phyloP scores from a whole-genome alignment of 2,329 filamentous ascomycete species.

The Fusarium xylarioides region DNA sequence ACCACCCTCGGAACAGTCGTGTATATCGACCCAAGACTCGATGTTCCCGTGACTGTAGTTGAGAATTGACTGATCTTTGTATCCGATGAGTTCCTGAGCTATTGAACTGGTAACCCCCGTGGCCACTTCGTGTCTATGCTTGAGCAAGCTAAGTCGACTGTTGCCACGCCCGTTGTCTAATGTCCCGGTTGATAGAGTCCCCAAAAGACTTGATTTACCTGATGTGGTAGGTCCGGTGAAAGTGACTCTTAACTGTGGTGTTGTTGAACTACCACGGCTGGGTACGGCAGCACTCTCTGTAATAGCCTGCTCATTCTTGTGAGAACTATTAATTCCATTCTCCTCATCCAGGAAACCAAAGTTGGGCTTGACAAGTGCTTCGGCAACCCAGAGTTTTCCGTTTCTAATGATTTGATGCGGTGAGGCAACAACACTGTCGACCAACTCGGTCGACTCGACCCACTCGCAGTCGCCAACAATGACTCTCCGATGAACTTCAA shows the following conservation, averaged over 20 bases:
- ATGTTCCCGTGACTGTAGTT: conserved; percentile 90
- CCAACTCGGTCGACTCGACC: conserved; percentile 56
- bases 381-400: conserved; percentile 83
- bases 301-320: neutral
- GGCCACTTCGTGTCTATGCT: conserved; percentile 90
- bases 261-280: conserved; percentile 60
- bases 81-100: conserved; percentile 92
- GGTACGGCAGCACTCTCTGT: conserved; percentile 38
- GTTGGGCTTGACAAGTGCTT: conserved; percentile 86
- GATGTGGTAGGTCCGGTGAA: conserved; percentile 89
- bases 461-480: conserved; percentile 87
- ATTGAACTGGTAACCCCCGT: conserved; percentile 95
- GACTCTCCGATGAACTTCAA: conserved; percentile 83
- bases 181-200: conserved; percentile 85
- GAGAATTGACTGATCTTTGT: conserved; percentile 69
- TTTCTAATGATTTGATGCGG: conserved; percentile 38
- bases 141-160: conserved; percentile 86
- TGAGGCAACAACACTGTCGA: conserved; percentile 40
- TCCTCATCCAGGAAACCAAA: conserved; percentile 52
- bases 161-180: conserved; percentile 93
- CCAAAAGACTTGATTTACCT: conserved; percentile 91
- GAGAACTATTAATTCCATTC: neutral
- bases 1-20: conserved; percentile 76
- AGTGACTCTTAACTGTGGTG: conserved; percentile 84
- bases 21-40: conserved; percentile 94